Percentiles rank a stretch among this genome's conserved stretches.
These are phyloP conservation scores for Xylaria telfairii DNA, from an alignment of 495 filamentous ascomycete species.

Conservation along the genomic window DNA sequence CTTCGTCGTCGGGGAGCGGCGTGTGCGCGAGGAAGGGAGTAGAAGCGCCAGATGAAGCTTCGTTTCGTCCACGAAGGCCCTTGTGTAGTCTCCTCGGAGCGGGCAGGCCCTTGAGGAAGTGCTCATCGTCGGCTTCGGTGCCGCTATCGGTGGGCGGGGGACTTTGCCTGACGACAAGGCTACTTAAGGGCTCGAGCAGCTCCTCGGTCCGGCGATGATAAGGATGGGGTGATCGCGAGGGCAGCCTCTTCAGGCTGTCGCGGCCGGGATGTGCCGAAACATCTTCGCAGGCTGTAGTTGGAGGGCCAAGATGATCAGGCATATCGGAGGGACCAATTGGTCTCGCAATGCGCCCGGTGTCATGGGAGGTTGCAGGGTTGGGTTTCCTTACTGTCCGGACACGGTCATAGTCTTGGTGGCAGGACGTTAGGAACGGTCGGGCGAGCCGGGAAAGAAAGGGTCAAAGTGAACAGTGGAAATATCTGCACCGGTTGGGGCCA, in stretches of 20 bases:
- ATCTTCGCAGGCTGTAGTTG: constrained; percentile 28
- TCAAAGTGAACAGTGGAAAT: background rate
- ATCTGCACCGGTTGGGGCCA: constrained; percentile 4
- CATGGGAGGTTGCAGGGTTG: constrained; percentile 16
- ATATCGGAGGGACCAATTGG: constrained; percentile 38
- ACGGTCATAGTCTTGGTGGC: background rate
- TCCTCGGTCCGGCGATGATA: constrained; percentile 66
- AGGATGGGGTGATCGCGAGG: constrained; percentile 79
- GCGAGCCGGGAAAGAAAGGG: background rate
- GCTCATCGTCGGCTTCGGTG: constrained; percentile 90
- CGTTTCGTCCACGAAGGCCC: constrained; percentile 66
- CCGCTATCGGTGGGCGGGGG: constrained; percentile 80
- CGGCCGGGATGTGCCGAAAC: constrained; percentile 14
- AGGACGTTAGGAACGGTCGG: background rate
- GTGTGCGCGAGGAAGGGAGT: constrained; percentile 68
- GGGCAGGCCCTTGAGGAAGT: constrained; percentile 79
- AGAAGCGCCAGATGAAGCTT: constrained; percentile 51
- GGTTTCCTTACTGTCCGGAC: background rate
- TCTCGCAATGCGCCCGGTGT: constrained; percentile 19
- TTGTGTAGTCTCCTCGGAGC: constrained; percentile 78
- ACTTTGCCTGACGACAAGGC: constrained; percentile 46
- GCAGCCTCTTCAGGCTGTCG: constrained; percentile 55
- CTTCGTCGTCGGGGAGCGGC: constrained; percentile 63
- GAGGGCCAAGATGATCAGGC: constrained; percentile 49
- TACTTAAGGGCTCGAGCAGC: constrained; percentile 52